Percentiles rank a stretch among this genome's conserved stretches.
These are phyloP conservation scores for Dictyostelium discoideum DNA, from an alignment of 78 protist species.

Conservation along the genomic window dicty_2.7 NC_007089.4:78501-79000, in stretches of 20 bases:
- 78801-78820: conserved; percentile 56
- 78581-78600: conserved; percentile 35
- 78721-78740: background rate
- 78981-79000: conserved; percentile 83
- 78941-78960: conserved; percentile 91
- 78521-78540: conserved; percentile 46
- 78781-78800: background rate
- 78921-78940: conserved; percentile 66
- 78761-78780: conserved; percentile 26
- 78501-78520: conserved; percentile 42
- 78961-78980: conserved; percentile 93
- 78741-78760: conserved; percentile 36
- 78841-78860: conserved; percentile 72
- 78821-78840: conserved; percentile 32
- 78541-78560: conserved; percentile 11
- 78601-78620: conserved; percentile 32
- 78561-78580: conserved; percentile 35
- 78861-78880: conserved; percentile 80
- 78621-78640: background rate
- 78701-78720: background rate
- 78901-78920: conserved; percentile 92
- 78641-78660: conserved; percentile 72
- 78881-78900: conserved; percentile 86
- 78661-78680: conserved; percentile 23
- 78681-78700: conserved; percentile 31